These are phyloP conservation scores for Apophysomyces trapeziformis DNA, from an alignment of 371 early-diverging fungal genomes.

Conservation along the genomic window DNA sequence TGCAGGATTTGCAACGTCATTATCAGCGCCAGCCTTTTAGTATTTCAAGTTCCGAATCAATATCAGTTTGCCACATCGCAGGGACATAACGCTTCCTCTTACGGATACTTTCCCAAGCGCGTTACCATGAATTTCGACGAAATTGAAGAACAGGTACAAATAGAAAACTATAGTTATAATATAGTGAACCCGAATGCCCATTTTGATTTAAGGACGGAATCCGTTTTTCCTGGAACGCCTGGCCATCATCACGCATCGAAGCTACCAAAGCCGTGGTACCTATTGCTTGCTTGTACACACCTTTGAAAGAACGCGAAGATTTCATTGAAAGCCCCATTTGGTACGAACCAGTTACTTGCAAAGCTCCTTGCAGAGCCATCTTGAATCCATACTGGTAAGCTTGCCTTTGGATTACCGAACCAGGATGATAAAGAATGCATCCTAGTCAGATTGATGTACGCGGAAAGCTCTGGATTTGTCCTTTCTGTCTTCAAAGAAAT, in stretches of 20 bases:
- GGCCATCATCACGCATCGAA: constrained; percentile 94
- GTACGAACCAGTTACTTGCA: constrained; percentile 98
- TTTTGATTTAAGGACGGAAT: constrained; percentile 74
- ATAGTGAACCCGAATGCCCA: background rate
- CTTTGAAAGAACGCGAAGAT: constrained; percentile 93
- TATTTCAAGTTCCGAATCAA: constrained; percentile 2
- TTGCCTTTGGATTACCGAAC: background rate
- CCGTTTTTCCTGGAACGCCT: constrained; percentile 99
- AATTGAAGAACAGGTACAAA: constrained; percentile 75
- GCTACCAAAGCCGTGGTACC: constrained; percentile 97
- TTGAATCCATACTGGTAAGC: constrained; percentile 97
- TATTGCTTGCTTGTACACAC: constrained; percentile 95
- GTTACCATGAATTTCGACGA: constrained; percentile 83
- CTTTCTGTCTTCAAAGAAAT: constrained; percentile 98
- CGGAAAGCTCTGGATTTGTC: constrained; percentile 98
- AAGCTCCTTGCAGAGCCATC: constrained; percentile 94
- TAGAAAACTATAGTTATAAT: background rate
- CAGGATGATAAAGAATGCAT: constrained; percentile 5
- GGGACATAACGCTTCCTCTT: background rate
- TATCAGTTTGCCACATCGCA: constrained; percentile 9
- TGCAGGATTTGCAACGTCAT: too few species aligned
- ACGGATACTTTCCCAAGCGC: constrained; percentile 7
- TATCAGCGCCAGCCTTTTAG: too few species aligned
- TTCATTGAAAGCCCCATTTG: constrained; percentile 72
- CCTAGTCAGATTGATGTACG: constrained; percentile 92